Evolutionary conservation across 345 rosid species (phyloP), one percentile per base, ranked within the genome.

Genomic region (Rhodamnia rubescens): DNA sequence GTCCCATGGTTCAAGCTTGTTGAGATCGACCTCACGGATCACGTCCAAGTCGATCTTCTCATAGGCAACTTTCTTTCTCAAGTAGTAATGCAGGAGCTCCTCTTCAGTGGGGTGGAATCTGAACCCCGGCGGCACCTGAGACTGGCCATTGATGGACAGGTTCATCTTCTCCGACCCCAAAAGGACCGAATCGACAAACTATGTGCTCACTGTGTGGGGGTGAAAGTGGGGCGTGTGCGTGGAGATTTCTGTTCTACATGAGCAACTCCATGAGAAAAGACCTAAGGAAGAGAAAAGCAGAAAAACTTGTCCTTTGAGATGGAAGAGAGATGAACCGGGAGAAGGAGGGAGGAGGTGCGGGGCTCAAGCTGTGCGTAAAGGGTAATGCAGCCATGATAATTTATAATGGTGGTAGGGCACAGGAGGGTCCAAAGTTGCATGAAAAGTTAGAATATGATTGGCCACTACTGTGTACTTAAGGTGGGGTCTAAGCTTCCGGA

Each of bases 1-100:
- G 90, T 97, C 99, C 99, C 99, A 97, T 26, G 99, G 99, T 88
- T 97, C 99, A 57, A 97, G 99, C 93, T 97, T 97, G 87, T 96
- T 97, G 81, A 97, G 99, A 93, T 97, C 99, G 11, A 97, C 98
- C 89, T 97, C 99, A 27, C 95, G 98, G 80, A 97, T 97, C 53
- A 97, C 98, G 87, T 97, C 98, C 36, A 97, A 95, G 90, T 97
- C 99, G 29, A 97, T 94, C 91, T 94, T 93, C 87, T 94, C 94
- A 69, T 89, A 93, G 22, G 94, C 94, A 22, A 95, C 97, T 89
- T 97, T 97, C 92, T 97, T 97, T 87, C 96, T 91, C 26, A 97
- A 93, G 86, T 97, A 97, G 89, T 97, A 96, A 85, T 95, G 98
- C 57, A 97, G 95, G 78, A 97, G 99, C 85, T 97, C 99, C 80